Percentiles rank a stretch among this genome's conserved stretches.
Evolutionary conservation across 345 rosid species (phyloP).

Genomic region (Gynandropsis gynandra): DNA sequence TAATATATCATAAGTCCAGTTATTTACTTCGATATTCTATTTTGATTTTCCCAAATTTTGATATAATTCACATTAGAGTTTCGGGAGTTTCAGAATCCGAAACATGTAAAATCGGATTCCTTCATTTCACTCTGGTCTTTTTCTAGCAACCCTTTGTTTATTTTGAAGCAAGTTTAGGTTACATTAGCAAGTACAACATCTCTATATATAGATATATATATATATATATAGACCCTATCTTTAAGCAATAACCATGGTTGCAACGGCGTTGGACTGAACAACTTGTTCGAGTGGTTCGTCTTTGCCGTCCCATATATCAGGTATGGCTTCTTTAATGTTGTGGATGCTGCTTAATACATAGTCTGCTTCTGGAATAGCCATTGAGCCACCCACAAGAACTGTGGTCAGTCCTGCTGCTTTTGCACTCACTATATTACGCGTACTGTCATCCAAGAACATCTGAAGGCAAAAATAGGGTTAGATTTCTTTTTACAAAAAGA

Average conservation of each 20-base stretch:
- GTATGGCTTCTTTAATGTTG: slow-evolving; percentile 76
- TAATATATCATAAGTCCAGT: no score
- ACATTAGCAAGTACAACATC: no score
- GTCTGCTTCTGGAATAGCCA: slow-evolving; percentile 66
- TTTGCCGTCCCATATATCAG: slow-evolving; percentile 64
- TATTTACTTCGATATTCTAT: no score
- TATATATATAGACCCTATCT: background rate
- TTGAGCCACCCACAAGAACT: slow-evolving; percentile 69
- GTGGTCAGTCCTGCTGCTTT: slow-evolving; percentile 70
- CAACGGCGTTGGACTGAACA: slow-evolving; percentile 47
- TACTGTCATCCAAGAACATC: slow-evolving; percentile 86
- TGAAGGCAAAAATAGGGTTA: slow-evolving; percentile 16
- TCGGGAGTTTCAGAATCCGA: no score
- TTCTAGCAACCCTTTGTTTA: background rate
- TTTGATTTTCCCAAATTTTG: no score
- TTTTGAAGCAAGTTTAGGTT: background rate
- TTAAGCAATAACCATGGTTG: slow-evolving; percentile 60
- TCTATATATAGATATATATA: no score
- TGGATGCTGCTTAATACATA: slow-evolving; percentile 67
- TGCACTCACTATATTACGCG: slow-evolving; percentile 70
- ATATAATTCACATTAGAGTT: no score
- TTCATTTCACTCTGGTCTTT: no score
- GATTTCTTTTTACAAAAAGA: no score
- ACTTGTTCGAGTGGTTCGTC: slow-evolving; percentile 50
- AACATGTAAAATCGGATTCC: no score